Evolutionary conservation across 306 rosid genomes (phyloP), one percentile per base, ranked within the genome.

Genomic region (Astragalus membranaceus): DNA sequence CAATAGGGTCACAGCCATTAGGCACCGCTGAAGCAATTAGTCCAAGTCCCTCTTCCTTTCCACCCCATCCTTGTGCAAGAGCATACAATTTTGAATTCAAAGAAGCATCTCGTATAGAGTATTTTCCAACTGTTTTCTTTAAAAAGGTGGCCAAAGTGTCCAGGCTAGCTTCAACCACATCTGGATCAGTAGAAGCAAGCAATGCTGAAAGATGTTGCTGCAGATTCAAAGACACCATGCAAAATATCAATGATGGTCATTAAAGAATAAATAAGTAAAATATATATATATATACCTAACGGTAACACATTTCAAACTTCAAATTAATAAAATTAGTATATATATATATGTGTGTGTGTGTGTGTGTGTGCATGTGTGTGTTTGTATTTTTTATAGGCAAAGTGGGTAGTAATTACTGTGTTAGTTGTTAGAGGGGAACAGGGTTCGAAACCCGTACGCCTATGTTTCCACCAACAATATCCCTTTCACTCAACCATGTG

Each of bases 21-120:
- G 87, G 86, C 50, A 76, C 74, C 29, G 91, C 91, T 62, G 95
- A 87, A 69, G 96, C 86, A 86, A 89, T 78, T 78, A 95, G 79
- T 81, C 99, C 99, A 65, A 95, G 96, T 41, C 99, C 99, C 81
- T 95, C 99, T 81, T 95, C 99, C 81, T 95, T 95, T 67, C 96
- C 97, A 63, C 99, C 99, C 99, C 97, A 91, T 73, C 97, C 99
- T 83, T 87, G 99, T 56, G 97, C 99, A 80, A 95, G 95, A 58
- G 96, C 82, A 70, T 77, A 89, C 80, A 95, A 62, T 82, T 91
- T 91, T 78, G 96, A 84, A 87, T 86, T 95, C 75, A 95, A 79
- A 58, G 95, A 79, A 77, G 88, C 67, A 70, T 89, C 95, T 81
- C 95, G 85, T 44, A 89, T 89, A 35, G 95, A 73, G 84, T 87